These are phyloP conservation scores for Aspergillus viridinutans DNA, from an alignment of 2,329 filamentous ascomycete species.

Conservation along the genomic window DNA sequence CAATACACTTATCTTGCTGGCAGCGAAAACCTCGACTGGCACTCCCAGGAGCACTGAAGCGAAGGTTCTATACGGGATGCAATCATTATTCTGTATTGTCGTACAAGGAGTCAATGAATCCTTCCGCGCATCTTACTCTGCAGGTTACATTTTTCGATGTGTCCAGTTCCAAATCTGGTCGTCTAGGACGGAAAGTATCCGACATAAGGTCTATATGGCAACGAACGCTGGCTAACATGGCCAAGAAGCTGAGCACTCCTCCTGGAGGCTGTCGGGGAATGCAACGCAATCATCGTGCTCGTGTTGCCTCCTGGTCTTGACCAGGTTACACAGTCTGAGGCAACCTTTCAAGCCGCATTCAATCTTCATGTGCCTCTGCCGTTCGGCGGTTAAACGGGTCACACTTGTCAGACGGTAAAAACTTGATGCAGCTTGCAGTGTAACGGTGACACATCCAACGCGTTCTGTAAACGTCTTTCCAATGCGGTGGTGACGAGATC, in stretches of 20 bases:
- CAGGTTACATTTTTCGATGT: neutral
- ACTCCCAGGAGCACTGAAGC: neutral
- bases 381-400: neutral
- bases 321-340: neutral
- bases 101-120: neutral
- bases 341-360: neutral
- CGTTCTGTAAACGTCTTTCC: neutral
- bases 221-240: neutral
- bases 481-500: neutral
- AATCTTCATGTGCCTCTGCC: neutral
- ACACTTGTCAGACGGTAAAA: neutral
- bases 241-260: neutral
- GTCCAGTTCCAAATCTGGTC: neutral
- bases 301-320: neutral
- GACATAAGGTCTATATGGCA: neutral
- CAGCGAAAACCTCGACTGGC: neutral
- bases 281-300: neutral
- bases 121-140: neutral
- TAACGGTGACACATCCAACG: neutral
- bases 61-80: neutral
- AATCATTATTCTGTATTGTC: neutral
- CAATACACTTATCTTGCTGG: neutral
- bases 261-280: neutral
- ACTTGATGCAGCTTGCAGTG: neutral
- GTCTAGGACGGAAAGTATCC: neutral